Evolutionary conservation across 169 alveolate genomes (phyloP).

Genomic region (Babesia ovata): DNA sequence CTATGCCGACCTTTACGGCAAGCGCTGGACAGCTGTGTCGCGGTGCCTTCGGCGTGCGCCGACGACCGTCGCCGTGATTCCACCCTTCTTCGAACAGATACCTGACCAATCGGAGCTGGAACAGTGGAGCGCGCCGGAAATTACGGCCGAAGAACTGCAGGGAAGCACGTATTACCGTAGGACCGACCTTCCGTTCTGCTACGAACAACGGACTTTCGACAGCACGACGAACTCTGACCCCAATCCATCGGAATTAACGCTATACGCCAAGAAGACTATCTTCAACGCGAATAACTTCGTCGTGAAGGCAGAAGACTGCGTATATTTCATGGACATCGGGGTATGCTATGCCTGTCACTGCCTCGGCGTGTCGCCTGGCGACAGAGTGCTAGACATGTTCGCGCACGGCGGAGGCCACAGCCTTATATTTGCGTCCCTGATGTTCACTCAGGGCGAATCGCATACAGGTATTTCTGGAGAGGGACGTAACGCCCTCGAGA

Average conservation of each 20-base stretch:
- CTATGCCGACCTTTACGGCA: slow-evolving; percentile 39
- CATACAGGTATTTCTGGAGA: slow-evolving; percentile 59
- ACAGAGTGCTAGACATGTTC: slow-evolving; percentile 83
- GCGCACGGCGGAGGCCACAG: slow-evolving; percentile 88
- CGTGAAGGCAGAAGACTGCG: slow-evolving; percentile 6
- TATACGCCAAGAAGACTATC: slow-evolving; percentile 28
- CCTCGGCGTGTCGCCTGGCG: slow-evolving; percentile 61
- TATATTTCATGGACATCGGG: slow-evolving; percentile 16
- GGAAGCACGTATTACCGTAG: slow-evolving; percentile 31
- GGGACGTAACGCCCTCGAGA: slow-evolving; percentile 31
- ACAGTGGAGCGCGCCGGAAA: background rate
- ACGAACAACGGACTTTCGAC: slow-evolving; percentile 2
- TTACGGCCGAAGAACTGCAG: slow-evolving; percentile 6
- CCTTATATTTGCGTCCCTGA: slow-evolving; percentile 70
- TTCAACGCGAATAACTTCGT: slow-evolving; percentile 28
- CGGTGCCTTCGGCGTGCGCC: slow-evolving; percentile 13
- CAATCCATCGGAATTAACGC: background rate
- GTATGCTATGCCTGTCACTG: slow-evolving; percentile 66
- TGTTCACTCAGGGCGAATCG: slow-evolving; percentile 42
- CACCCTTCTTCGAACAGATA: slow-evolving; percentile 47
- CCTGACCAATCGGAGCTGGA: slow-evolving; percentile 36
- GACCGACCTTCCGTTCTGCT: slow-evolving; percentile 19
- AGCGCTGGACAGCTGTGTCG: slow-evolving; percentile 50
- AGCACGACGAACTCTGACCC: background rate
- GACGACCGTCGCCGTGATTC: slow-evolving; percentile 31